Conservation (phyloP, 2,329 filamentous ascomycete genomes). For the Hypoxylon sp. region DNA sequence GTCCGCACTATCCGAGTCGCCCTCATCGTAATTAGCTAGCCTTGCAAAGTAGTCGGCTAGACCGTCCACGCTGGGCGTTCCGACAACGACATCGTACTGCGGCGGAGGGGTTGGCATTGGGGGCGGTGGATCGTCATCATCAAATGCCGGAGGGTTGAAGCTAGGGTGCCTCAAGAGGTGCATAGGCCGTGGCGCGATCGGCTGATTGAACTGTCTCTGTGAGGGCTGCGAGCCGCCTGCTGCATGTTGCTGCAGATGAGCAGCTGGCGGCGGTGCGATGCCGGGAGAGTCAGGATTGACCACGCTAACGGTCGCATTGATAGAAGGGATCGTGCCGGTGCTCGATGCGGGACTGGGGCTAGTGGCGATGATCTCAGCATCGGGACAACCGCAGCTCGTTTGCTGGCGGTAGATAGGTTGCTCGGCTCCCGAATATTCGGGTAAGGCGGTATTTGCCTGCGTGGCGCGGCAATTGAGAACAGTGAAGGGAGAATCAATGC, state of each 20-base stretch:
- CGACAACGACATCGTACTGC: constrained; percentile 84
- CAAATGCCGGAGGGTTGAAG: constrained; percentile 89
- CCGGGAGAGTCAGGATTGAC: constrained; percentile 48
- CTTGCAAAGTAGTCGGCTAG: constrained; percentile 91
- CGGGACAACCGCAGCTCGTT: constrained; percentile 68
- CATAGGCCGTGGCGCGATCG: constrained; percentile 75
- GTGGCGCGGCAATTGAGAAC: constrained; percentile 95
- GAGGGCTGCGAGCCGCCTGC: constrained; percentile 47
- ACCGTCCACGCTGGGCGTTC: constrained; percentile 75
- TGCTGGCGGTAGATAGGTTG: constrained; percentile 66
- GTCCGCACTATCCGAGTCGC: constrained; percentile 56
- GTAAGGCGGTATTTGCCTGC: constrained; percentile 87
- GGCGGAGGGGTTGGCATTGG: constrained; percentile 82
- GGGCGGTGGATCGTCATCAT: constrained; percentile 83
- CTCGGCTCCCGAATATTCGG: constrained; percentile 77
- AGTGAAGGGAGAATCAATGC: constrained; percentile 94
- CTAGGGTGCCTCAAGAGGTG: constrained; percentile 87
- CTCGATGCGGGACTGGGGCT: constrained; percentile 79
- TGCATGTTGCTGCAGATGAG: constrained; percentile 63
- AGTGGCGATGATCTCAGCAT: constrained; percentile 62
- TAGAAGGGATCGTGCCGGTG: constrained; percentile 61
- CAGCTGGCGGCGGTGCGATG: constrained; percentile 68
- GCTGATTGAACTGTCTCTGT: constrained; percentile 44
- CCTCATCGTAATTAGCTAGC: constrained; percentile 77
- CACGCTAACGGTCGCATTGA: constrained; percentile 52